Evolutionary conservation across 1,284 basidiomycete genomes (phyloP).

Genomic region (Sporisorium reilianum): DNA sequence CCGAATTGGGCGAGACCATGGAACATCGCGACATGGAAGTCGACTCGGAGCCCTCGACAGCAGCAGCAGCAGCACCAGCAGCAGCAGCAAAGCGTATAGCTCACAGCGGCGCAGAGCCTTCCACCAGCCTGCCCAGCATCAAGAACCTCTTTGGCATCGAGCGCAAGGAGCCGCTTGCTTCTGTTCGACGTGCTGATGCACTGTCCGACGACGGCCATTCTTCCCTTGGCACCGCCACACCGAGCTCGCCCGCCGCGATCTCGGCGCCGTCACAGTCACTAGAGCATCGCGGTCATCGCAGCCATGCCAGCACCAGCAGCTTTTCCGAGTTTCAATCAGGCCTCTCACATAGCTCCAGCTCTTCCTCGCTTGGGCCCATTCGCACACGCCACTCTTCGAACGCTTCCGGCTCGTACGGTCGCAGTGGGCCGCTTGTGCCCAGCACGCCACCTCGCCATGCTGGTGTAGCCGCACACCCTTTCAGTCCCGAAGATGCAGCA

Average conservation of each 20-base stretch:
- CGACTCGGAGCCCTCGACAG: slow-evolving; percentile 27
- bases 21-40: slow-evolving; percentile 43
- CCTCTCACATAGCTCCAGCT: slow-evolving; percentile 37
- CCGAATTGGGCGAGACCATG: slow-evolving; percentile 23
- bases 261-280: slow-evolving; percentile 18
- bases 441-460: slow-evolving; percentile 43
- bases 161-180: slow-evolving; percentile 37
- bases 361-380: slow-evolving; percentile 48
- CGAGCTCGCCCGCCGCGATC: slow-evolving; percentile 29
- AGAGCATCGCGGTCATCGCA: slow-evolving; percentile 35
- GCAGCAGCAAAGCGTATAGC: slow-evolving; percentile 23
- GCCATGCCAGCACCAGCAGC: slow-evolving; percentile 49
- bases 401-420: slow-evolving; percentile 35
- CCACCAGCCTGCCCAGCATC: slow-evolving; percentile 47
- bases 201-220: slow-evolving; percentile 33
- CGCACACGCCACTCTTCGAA: slow-evolving; percentile 44
- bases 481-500: slow-evolving; percentile 39
- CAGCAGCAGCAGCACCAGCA: slow-evolving; percentile 23
- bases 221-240: slow-evolving; percentile 27
- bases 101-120: slow-evolving; percentile 17
- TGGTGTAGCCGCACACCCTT: slow-evolving; percentile 27
- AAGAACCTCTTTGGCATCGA: slow-evolving; percentile 50
- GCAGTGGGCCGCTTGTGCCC: slow-evolving; percentile 27
- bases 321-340: slow-evolving; percentile 45
- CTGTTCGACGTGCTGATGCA: slow-evolving; percentile 29